phyloP scores from a whole-genome alignment of 2,329 filamentous ascomycete species.

The Phoma sp. region DNA sequence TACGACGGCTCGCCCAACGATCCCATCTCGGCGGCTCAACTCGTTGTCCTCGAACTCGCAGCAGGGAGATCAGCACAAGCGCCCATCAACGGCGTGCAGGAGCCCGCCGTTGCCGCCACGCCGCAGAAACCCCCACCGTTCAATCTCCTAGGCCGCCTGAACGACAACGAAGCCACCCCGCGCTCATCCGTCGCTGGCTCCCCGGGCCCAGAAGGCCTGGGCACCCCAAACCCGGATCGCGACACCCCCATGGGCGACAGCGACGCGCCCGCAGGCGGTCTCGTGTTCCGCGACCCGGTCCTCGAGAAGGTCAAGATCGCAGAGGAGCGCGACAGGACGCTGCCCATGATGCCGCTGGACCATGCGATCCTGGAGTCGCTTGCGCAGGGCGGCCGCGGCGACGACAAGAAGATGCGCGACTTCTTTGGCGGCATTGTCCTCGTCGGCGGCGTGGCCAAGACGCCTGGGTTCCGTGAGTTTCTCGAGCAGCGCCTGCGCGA shows the following conservation, averaged over 20 bases:
- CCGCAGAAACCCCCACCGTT: constrained; percentile 65
- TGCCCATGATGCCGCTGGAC: constrained; percentile 85
- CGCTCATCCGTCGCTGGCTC: constrained; percentile 86
- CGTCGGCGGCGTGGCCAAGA: constrained; percentile 47
- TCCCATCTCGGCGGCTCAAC: constrained; percentile 82
- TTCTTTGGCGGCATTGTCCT: constrained; percentile 60
- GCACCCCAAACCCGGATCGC: constrained; percentile 66
- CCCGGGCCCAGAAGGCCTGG: constrained; percentile 76
- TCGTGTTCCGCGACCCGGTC: constrained; percentile 52
- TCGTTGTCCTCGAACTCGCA: constrained; percentile 64
- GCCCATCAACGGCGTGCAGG: constrained; percentile 38
- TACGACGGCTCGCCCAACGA: constrained; percentile 95
- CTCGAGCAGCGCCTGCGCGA: constrained; percentile 82
- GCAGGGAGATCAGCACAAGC: constrained; percentile 45
- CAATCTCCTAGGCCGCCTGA: constrained; percentile 71
- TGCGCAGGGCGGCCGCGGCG: constrained; percentile 81
- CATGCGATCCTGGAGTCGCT: constrained; percentile 89
- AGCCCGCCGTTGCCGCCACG: constrained; percentile 59
- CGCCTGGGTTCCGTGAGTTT: constrained; percentile 75
- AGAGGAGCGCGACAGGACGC: constrained; percentile 75
- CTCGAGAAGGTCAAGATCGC: constrained; percentile 60
- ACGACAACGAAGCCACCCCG: constrained; percentile 76
- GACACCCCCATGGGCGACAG: constrained; percentile 53
- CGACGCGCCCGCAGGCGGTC: constrained; percentile 25
- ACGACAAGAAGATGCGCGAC: constrained; percentile 92